Base-by-base conservation (phyloP, 2,329 filamentous ascomycete species). In the Aspergillus fructus region DNA sequence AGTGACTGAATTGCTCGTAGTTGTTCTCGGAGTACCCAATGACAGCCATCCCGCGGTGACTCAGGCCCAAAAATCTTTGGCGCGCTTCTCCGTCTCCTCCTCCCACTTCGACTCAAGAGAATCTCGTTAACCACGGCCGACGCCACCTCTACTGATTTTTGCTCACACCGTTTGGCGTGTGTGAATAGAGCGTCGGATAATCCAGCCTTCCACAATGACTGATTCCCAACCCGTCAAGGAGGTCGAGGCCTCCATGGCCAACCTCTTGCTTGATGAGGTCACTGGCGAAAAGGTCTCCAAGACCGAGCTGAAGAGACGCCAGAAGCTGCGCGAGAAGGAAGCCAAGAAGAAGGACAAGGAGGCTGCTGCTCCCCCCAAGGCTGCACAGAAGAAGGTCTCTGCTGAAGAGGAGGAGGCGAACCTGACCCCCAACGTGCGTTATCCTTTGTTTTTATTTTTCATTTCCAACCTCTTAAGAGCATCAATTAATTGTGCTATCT, bases 271-370 rank as follows among this genome's bases (percentile, higher is more conserved):
- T 50, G 94, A 99, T 76, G 91, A 96, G 71, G 91, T 93, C 63
- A 97, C 94, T 13, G 94, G 94, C 69, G 94, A 99, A 80, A 87
- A 77, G 70, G 82, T 88, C 54, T 93, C 89, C 79, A 93, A 93
- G 86, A 85, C 87, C 15, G 89, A 93, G 79, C 82, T 97, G 75
- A 99, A 99, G 91, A 93, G 91, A 81, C 88, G 93, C 70, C 86
- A 93, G 81, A 99, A 99, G 90, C 84, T 88, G 73, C 88, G 93
- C 65, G 86, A 93, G 76, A 87, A 85, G 77, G 92, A 96, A 60
- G 89, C 89, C 66, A 90, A 92, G 80, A 97, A 96, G 88, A 87
- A 87, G 67, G 87, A 91, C 79, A 93, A 91, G 83, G 89, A 87
- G 27, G 89, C 90, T 52, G 82, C 85, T 50, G 82, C 86, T 37